Percentiles rank a stretch among this genome's conserved stretches.
These are phyloP conservation scores for Zygosaccharomyces gambellarensis DNA, from an alignment of 805 yeast species.

Conservation along the genomic window DNA sequence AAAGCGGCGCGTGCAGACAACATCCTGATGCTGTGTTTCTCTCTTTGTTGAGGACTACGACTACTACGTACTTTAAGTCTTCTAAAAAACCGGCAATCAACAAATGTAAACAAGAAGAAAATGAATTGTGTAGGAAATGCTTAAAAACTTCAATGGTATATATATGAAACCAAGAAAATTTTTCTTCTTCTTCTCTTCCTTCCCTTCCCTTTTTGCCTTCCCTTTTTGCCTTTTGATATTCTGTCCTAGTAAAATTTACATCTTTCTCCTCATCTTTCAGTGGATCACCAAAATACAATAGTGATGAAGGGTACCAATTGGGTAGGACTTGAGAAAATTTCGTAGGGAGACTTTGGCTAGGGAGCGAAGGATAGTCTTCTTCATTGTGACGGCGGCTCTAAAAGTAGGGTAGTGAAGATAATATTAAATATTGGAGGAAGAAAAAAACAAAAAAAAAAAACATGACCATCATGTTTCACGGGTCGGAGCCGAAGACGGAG, in stretches of 20 bases:
- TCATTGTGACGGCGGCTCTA: constrained; percentile 1
- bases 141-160: not conserved
- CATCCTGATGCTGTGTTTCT: constrained; percentile 18
- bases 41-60: not conserved
- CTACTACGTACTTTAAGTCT: not conserved
- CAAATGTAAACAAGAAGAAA: not conserved
- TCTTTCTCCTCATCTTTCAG: not conserved
- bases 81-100: not conserved
- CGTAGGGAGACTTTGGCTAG: not conserved
- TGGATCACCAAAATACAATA: not conserved
- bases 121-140: not conserved
- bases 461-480: constrained; percentile 4
- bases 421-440: not conserved
- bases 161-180: not conserved
- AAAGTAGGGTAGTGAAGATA: not conserved
- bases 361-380: not conserved
- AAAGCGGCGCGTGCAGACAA: constrained; percentile 33
- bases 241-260: not conserved
- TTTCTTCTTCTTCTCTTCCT: not conserved
- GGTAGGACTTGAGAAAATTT: not conserved
- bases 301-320: not conserved
- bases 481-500: constrained; percentile 2
- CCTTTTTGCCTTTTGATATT: not conserved
- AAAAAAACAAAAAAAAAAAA: not conserved
- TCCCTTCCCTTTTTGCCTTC: not conserved